Base-by-base conservation (phyloP, 805 yeast genomes). In the Cyberlindnera xishuangbannaensis region DNA sequence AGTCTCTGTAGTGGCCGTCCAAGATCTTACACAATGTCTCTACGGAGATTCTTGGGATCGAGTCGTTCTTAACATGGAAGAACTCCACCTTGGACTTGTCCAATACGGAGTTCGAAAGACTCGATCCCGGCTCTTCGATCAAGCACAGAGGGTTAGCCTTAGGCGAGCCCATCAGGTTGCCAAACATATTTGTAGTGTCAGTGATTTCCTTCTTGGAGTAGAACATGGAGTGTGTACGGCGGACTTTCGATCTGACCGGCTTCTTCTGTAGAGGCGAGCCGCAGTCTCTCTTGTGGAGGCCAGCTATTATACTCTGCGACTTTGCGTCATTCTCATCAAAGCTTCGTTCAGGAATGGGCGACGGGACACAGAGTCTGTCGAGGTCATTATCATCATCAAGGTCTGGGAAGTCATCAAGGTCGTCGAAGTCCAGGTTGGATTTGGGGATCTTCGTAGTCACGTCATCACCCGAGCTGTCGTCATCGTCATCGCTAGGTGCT, bases 151-250 rank as follows among this genome's bases (percentile, higher is more conserved):
- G 27, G 17, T 25, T 25, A 5, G 31, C 36, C 13, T 34, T 27
- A 18, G 51, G 47, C 11, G 52, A 40, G 9, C 43, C 44, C 51
- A 45, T 47, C 44, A 47, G 44, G 27, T 41, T 47, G 7, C 50
- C 56, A 38, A 50, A 53, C 41, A 47, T 44, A 30, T 61, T 42
- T 28, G 64, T 64, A 15, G 61, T 59, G 23, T 50, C 56, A 9
- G 66, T 50, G 28, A 69, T 54, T 37, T 71, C 76, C 38, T 59
- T 61, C n/a, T 70, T 64, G n/a, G 67, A 62, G 42, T 77, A 78
- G 55, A 71, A 78, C 83, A 80, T 75, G 30, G 83, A 76, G 47
- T 77, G 83, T 14, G 79, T 76, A 32, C 86, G 65, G 33, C 85
- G 61, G 37, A 70, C 67, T 52, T 65, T 69, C 18, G 58, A 41